Evolutionary conservation across 306 rosid species (phyloP), one percentile per base, ranked within the genome.

Genomic region (Vigna angularis): DNA sequence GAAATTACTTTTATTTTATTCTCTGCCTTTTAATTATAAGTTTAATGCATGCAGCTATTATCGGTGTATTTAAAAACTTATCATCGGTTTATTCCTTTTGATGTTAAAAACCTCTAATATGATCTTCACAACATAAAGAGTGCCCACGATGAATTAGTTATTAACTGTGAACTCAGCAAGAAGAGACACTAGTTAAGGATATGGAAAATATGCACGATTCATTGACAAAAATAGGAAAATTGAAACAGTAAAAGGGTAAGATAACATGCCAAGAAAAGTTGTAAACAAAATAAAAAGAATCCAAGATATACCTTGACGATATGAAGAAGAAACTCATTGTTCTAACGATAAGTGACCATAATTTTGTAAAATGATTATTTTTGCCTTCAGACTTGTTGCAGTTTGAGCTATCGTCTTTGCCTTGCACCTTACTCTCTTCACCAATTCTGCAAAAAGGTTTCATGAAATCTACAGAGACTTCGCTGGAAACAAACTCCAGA

Each of bases 301-400:
- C 64, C 70, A 72, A 70, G 73, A 53, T n/a, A 73, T 85, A 95
- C 99, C 98, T 93, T 71, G 93, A 91, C 32, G 90, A 66, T 66
- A 91, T 79, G 91, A 91, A 90, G 81, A 91, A 85, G 90, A 88
- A 90, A 70, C 98, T 89, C 45, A 91, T 83, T 14, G 85, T 73
- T 85, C 93, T 86, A 82, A 93, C 92, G 51, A 89, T 44, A 56
- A 87, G 87, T 80, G 96, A 73, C 97, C 97, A 95, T 55, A 93
- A 76, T 56, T 86, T 73, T 13, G 63, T 4, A 56, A 74, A 67
- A 75, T 75, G 49, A 58, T 59, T 74, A 58, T 80, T 79, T 71
- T 78, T 66, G 24, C 78, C 72, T 78, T 76, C 86, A 76, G 79
- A 49, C 61, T 49, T 57, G 58, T 44, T 53, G 69, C 75, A 59